Conservation (phyloP, 1,284 basidiomycete species). For the Abortiporus biennis region DNA sequence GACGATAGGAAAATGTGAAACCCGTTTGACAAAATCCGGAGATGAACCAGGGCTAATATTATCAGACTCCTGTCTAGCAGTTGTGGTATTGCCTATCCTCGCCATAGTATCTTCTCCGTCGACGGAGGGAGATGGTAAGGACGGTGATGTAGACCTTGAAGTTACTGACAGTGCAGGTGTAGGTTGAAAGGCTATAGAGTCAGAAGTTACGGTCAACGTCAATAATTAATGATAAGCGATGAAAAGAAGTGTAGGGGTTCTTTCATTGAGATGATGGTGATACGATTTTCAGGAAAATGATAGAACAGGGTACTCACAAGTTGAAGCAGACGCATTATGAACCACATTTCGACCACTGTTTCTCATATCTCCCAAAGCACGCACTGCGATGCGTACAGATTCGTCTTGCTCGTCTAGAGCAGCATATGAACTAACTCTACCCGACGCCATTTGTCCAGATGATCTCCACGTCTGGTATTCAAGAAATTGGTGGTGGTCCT, state of each 20-base stretch:
- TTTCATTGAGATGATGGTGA: not conserved
- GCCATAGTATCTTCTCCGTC: conserved; percentile 11
- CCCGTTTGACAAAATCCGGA: conserved; percentile 41
- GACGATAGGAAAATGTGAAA: conserved; percentile 51
- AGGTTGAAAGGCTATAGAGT: conserved; percentile 25
- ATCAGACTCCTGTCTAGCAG: not conserved
- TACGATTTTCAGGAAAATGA: conserved; percentile 1
- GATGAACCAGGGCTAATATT: conserved; percentile 7
- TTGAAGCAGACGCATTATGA: conserved; percentile 20
- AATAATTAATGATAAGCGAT: too few relatives aligned
- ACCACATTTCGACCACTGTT: conserved; percentile 27
- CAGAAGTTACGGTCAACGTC: too few relatives aligned
- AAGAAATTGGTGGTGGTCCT: not conserved
- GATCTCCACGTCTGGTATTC: not conserved
- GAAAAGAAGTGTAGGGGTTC: too few relatives aligned
- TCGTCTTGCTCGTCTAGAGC: conserved; percentile 39
- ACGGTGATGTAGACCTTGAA: conserved; percentile 28
- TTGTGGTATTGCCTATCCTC: not conserved
- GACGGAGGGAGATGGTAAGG: conserved; percentile 21
- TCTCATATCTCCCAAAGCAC: conserved; percentile 66
- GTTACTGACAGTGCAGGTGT: conserved; percentile 30
- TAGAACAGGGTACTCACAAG: conserved; percentile 21
- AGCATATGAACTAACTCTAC: conserved; percentile 2
- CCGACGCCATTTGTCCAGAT: too few relatives aligned
- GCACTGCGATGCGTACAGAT: conserved; percentile 60